Evolutionary conservation across 1,139 yeast genomes (phyloP).

Genomic region (Hyphopichia buzzinii): DNA sequence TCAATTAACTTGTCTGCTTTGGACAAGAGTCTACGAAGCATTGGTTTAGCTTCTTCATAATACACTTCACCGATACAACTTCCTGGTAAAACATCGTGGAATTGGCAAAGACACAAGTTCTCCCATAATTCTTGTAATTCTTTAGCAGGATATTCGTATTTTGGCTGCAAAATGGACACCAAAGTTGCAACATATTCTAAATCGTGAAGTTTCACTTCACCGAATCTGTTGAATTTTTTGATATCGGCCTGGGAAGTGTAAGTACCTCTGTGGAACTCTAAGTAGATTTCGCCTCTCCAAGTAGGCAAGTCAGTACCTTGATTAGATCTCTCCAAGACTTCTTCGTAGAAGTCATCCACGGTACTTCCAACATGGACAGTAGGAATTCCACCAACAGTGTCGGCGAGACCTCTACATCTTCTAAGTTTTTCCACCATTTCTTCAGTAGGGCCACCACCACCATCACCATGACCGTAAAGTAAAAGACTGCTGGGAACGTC

Average conservation of each 20-base stretch:
- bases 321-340: conserved; percentile 59
- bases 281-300: conserved; percentile 91
- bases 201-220: conserved; percentile 82
- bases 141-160: conserved; percentile 67
- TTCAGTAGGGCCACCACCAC: conserved; percentile 97
- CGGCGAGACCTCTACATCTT: conserved; percentile 83
- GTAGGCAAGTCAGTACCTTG: conserved; percentile 70
- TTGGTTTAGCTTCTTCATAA: conserved; percentile 84
- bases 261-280: conserved; percentile 96
- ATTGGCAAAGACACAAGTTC: conserved; percentile 83
- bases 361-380: conserved; percentile 74
- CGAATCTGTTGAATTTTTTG: conserved; percentile 73
- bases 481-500: conserved; percentile 78
- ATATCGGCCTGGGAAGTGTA: conserved; percentile 90
- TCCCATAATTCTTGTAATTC: conserved; percentile 80
- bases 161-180: conserved; percentile 53
- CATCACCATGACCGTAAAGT: conserved; percentile 92
- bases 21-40: conserved; percentile 58
- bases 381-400: conserved; percentile 79
- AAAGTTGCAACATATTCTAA: conserved; percentile 80
- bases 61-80: conserved; percentile 94
- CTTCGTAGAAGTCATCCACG: conserved; percentile 76
- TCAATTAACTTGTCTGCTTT: conserved; percentile 52
- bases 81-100: conserved; percentile 96
- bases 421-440: conserved; percentile 92